Percentiles rank a stretch among this genome's conserved stretches.
phyloP scores from a whole-genome alignment of 2,329 filamentous ascomycete genomes.

The Aspergillus awamori region DNA sequence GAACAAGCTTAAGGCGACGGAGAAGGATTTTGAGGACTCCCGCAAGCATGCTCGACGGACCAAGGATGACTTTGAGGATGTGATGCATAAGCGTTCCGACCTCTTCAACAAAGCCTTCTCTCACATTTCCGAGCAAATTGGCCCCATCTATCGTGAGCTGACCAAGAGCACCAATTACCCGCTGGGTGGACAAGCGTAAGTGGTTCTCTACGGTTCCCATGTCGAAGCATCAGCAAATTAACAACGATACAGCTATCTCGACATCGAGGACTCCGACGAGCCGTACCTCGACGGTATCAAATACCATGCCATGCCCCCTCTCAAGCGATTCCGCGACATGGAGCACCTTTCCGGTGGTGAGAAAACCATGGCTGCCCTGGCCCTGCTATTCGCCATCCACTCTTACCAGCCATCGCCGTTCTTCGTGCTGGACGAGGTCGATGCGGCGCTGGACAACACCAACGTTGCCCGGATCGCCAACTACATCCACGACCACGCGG shows the following conservation, averaged over 20 bases:
- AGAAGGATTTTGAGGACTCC: constrained; percentile 86
- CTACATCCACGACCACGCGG: constrained; percentile 91
- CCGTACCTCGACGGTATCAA: constrained; percentile 95
- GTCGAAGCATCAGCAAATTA: not conserved
- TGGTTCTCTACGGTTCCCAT: constrained; percentile 4
- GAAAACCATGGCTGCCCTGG: constrained; percentile 97
- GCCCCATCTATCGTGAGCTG: constrained; percentile 90
- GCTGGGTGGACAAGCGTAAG: constrained; percentile 74
- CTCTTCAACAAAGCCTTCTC: constrained; percentile 94
- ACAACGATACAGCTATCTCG: constrained; percentile 64
- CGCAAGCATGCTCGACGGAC: constrained; percentile 72
- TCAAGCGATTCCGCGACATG: constrained; percentile 99
- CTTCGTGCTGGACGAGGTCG: constrained; percentile 97
- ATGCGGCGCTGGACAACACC: constrained; percentile 95
- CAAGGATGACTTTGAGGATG: constrained; percentile 78
- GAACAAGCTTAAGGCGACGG: constrained; percentile 76
- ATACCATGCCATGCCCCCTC: constrained; percentile 97
- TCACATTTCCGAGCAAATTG: constrained; percentile 94
- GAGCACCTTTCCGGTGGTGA: constrained; percentile 96
- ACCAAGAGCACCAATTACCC: constrained; percentile 90
- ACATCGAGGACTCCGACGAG: constrained; percentile 94
- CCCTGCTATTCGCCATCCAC: constrained; percentile 95
- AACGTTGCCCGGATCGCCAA: constrained; percentile 96
- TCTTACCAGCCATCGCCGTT: constrained; percentile 94
- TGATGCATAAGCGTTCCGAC: constrained; percentile 81